Percentiles rank a stretch among this genome's conserved stretches.
Evolutionary conservation across 805 yeast species (phyloP).

Genomic region (Tetrapisispora nanseiensis): DNA sequence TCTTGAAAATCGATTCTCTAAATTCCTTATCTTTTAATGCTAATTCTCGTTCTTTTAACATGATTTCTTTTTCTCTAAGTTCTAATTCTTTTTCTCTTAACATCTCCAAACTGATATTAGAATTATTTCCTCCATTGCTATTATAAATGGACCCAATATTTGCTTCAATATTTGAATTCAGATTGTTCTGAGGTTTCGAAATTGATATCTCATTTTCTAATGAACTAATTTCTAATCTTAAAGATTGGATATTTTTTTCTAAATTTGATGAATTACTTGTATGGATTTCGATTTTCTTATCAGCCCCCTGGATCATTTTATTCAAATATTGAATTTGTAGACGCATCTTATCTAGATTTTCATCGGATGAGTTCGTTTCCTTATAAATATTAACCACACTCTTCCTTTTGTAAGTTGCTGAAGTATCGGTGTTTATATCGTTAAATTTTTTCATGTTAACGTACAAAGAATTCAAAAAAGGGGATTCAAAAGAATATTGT

Average conservation of each 20-base stretch:
- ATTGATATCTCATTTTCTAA: conserved; percentile 23
- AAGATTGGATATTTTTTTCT: not conserved
- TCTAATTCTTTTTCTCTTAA: conserved; percentile 23
- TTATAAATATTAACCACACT: conserved; percentile 38
- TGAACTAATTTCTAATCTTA: conserved; percentile 15
- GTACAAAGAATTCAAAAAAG: conserved; percentile 79
- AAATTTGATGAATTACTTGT: not conserved
- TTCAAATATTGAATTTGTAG: conserved; percentile 10
- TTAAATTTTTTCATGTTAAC: conserved; percentile 59
- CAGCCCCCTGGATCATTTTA: conserved; percentile 8
- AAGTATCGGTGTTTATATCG: conserved; percentile 35
- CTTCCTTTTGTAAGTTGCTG: conserved; percentile 23
- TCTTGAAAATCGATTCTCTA: not conserved
- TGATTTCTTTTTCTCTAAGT: conserved; percentile 21
- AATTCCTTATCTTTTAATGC: conserved; percentile 15
- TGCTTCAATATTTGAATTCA: not conserved
- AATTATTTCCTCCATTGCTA: not conserved
- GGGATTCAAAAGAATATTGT: conserved; percentile 74
- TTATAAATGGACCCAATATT: not conserved
- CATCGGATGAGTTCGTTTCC: not conserved
- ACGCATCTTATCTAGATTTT: conserved; percentile 6
- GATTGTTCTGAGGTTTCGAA: not conserved
- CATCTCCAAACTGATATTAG: conserved; percentile 6
- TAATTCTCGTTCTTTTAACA: conserved; percentile 24
- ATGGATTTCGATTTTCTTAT: not conserved